A percentile compares a stretch with the other conserved stretches of the same genome.
These are phyloP conservation scores for Cicer arietinum DNA, from an alignment of 306 rosid genomes.

Conservation along the genomic window DNA sequence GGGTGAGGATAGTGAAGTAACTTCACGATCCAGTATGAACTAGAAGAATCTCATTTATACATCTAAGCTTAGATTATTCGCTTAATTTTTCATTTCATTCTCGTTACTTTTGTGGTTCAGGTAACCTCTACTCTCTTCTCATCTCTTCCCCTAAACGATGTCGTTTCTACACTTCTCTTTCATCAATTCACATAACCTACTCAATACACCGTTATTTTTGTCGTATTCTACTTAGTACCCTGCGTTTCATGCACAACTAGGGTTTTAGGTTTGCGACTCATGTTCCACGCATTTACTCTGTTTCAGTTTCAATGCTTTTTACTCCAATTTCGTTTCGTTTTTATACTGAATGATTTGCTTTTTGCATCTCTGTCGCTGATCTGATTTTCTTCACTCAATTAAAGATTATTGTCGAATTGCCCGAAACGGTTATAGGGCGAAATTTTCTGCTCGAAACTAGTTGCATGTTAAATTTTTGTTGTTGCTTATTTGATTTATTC, in stretches of 20 bases:
- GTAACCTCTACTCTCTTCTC: not conserved
- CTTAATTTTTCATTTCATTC: not conserved
- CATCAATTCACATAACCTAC: not conserved
- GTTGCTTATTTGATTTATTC: too few relatives aligned
- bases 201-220: not conserved
- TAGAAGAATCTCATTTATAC: not conserved
- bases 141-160: not conserved
- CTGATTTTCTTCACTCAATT: slow-evolving; percentile 4
- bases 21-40: slow-evolving; percentile 24
- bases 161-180: not conserved
- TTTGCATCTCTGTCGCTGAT: not conserved
- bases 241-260: slow-evolving; percentile 42
- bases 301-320: not conserved
- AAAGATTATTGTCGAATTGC: not conserved
- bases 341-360: not conserved
- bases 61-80: slow-evolving; percentile 39
- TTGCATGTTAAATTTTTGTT: not conserved
- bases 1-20: slow-evolving; percentile 39
- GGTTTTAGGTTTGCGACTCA: slow-evolving; percentile 55
- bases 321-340: slow-evolving; percentile 9
- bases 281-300: not conserved
- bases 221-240: not conserved
- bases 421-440: not conserved
- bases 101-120: slow-evolving; percentile 12
- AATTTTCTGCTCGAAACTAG: not conserved